These are phyloP conservation scores for Mycena rosella DNA, from an alignment of 768 basidiomycete genomes.

Conservation along the genomic window DNA sequence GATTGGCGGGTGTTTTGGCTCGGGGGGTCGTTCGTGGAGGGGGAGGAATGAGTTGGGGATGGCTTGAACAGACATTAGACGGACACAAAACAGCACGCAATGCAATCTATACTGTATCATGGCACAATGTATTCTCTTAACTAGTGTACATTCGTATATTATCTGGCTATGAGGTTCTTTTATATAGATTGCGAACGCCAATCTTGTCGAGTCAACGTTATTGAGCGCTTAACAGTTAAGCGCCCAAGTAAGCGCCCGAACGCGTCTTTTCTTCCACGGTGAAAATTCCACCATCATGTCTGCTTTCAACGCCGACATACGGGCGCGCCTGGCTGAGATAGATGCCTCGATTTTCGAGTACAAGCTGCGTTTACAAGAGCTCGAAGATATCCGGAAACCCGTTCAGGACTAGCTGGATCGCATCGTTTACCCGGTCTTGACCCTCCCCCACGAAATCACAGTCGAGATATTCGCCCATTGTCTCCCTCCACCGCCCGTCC, in stretches of 20 bases:
- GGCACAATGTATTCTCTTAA: constrained; percentile 17
- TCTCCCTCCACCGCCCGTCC: background rate
- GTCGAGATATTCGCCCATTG: constrained; percentile 9
- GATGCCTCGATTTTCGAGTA: background rate
- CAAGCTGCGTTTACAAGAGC: background rate
- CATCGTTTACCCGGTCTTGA: constrained; percentile 20
- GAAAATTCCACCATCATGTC: constrained; percentile 9
- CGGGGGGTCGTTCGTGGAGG: constrained; percentile 64
- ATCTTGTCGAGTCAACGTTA: too few relatives aligned
- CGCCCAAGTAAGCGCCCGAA: too few relatives aligned
- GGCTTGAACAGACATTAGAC: too few relatives aligned
- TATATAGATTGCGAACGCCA: too few relatives aligned
- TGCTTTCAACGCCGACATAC: background rate
- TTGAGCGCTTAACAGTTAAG: too few relatives aligned
- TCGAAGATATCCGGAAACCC: background rate
- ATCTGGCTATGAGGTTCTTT: too few relatives aligned
- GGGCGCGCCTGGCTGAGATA: background rate
- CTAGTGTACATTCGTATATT: constrained; percentile 1
- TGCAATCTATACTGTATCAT: constrained; percentile 29
- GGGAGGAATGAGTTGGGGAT: constrained; percentile 43
- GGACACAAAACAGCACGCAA: constrained; percentile 14
- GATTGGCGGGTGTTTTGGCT: constrained; percentile 91
- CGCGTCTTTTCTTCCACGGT: too few relatives aligned
- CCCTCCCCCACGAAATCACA: constrained; percentile 20
- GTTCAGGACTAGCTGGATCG: constrained; percentile 8